Base-by-base conservation (phyloP, 2,329 filamentous ascomycete species). In the Aspergillus alliaceus region DNA sequence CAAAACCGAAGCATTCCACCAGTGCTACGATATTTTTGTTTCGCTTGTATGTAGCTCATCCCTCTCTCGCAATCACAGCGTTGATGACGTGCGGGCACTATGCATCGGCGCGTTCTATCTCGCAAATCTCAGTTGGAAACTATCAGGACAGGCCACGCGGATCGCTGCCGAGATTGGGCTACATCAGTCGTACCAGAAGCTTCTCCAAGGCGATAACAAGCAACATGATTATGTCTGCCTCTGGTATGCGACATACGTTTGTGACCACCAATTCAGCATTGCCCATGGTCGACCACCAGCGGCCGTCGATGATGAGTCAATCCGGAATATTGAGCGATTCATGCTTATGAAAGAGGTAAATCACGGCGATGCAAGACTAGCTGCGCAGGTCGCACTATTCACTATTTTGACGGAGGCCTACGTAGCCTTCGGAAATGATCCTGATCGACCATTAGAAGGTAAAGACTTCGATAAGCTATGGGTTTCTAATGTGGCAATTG, bases 231-330 rank as follows among this genome's bases (percentile, higher is more conserved):
- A 77, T 24, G 74, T 82, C 5, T 72, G 82, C 3, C 66, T 85
- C 12, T 85, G 82, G 82, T 85, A 83, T 64, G 67, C 83, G 11
- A 64, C 83, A 0, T 86, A 85, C 62, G 80, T 84, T 0, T 85
- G 82, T 62, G 84, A 86, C 63, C 83, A 84, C 56, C 84, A 86
- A 64, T 80, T 85, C 27, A 81, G 80, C 1, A 84, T 82, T 5
- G 66, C 83, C 0, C 84, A 84, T 49, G 80, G 81, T 0, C 72
- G 83, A 0, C 79, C 80, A 1, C 78, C 80, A 0, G 77, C 82
- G 12, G 77, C 83, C 0, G 77, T 77, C 12, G 81, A 83, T 44
- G 79, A 84, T 39, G 69, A 74, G 3, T 77, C 80, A 0, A 79
- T 84, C 31, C 77, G 80, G 42, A 78, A 80, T 1, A 81, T 80